Percentiles rank a stretch among this genome's conserved stretches.
Conservation (phyloP, 1,139 yeast genomes). For the Magnusiomyces suaveolens region DNA sequence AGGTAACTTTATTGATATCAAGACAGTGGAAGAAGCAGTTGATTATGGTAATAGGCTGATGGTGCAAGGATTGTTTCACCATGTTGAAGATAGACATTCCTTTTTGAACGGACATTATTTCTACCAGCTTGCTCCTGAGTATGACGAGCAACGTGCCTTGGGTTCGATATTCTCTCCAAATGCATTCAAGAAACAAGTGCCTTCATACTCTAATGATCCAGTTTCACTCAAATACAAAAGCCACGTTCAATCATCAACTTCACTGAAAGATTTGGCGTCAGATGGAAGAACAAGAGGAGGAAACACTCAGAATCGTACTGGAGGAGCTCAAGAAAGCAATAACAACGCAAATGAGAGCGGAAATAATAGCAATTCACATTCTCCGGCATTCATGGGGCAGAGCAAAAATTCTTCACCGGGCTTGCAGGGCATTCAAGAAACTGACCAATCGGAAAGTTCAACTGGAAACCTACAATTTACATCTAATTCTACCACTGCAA, state of each 20-base stretch:
- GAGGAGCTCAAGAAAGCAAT: not conserved
- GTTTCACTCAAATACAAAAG: not conserved
- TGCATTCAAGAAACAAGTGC: slow-evolving; percentile 1
- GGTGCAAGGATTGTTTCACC: slow-evolving; percentile 62
- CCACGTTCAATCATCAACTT: slow-evolving; percentile 9
- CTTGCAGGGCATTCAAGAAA: not conserved
- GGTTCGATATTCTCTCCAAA: slow-evolving; percentile 6
- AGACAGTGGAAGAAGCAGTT: slow-evolving; percentile 73
- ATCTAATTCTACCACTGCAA: not conserved
- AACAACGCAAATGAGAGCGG: not conserved
- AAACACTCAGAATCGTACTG: not conserved
- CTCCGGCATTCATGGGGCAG: not conserved
- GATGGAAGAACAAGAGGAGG: not conserved
- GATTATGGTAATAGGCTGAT: slow-evolving; percentile 67
- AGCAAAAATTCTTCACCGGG: not conserved
- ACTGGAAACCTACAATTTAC: not conserved
- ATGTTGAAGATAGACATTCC: slow-evolving; percentile 74
- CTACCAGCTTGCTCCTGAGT: slow-evolving; percentile 60
- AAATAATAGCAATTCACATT: not conserved
- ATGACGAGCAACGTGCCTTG: slow-evolving; percentile 22
- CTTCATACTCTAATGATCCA: not conserved
- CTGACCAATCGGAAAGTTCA: not conserved
- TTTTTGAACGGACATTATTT: slow-evolving; percentile 90
- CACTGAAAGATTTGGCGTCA: slow-evolving; percentile 2
- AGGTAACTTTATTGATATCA: slow-evolving; percentile 68